phyloP scores from a whole-genome alignment of 2,329 filamentous ascomycete genomes.

The Fusarium tricinctum region DNA sequence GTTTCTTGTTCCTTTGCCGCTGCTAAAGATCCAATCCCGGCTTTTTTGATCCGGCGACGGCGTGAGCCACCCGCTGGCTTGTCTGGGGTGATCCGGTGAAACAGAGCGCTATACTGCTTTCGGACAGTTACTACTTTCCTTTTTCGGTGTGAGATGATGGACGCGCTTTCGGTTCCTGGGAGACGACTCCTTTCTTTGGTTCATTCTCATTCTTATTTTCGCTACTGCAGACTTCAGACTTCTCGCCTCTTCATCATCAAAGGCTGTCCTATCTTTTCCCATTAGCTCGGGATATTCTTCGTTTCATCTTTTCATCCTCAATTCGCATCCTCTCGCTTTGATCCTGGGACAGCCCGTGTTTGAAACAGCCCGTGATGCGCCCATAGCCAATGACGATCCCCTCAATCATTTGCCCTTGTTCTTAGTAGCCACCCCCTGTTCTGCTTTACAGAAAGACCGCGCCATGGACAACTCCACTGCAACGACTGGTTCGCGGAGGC shows the following conservation, averaged over 20 bases:
- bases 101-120: conserved; percentile 41
- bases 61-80: conserved; percentile 40
- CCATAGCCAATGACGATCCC: conserved; percentile 42
- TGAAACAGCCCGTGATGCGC: conserved; percentile 36
- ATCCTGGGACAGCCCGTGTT: conserved; percentile 25
- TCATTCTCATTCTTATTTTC: not conserved
- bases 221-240: not conserved
- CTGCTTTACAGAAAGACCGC: conserved; percentile 2
- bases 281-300: conserved; percentile 3
- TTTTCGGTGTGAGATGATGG: conserved; percentile 13
- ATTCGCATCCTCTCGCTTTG: conserved; percentile 17
- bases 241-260: conserved; percentile 11
- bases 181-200: conserved; percentile 22
- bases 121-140: conserved; percentile 11
- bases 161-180: conserved; percentile 9
- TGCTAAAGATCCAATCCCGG: not conserved
- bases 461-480: conserved; percentile 42
- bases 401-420: conserved; percentile 20
- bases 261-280: not conserved
- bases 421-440: conserved; percentile 15
- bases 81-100: conserved; percentile 39
- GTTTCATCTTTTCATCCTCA: conserved; percentile 27
- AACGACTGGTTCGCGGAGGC: conserved; percentile 35
- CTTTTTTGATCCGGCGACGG: conserved; percentile 6
- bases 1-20: conserved; percentile 12